A percentile compares a stretch with the other conserved stretches of the same genome.
Evolutionary conservation across 2,329 filamentous ascomycete genomes (phyloP).

Genomic region (Phymatotrichopsis omnivora): DNA sequence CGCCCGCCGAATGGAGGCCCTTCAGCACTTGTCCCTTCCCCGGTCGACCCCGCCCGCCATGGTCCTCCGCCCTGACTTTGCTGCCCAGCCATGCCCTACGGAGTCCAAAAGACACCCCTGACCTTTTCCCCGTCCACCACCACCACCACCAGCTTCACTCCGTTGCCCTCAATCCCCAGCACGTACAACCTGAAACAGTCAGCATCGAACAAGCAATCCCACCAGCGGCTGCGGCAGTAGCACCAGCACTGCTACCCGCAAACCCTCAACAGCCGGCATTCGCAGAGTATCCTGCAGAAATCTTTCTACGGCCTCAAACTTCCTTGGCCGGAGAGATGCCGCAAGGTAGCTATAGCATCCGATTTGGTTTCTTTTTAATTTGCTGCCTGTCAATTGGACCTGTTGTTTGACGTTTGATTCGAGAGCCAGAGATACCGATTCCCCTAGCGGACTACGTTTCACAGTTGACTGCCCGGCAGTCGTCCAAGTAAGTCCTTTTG

Average conservation of each 20-base stretch:
- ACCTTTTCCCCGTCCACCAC: background rate
- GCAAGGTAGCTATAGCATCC: conserved; percentile 12
- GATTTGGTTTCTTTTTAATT: conserved; percentile 2
- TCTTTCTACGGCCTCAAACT: too few species aligned
- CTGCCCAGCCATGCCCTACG: background rate
- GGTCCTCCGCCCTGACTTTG: too few species aligned
- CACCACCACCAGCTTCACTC: background rate
- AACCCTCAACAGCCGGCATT: too few species aligned
- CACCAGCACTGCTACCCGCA: too few species aligned
- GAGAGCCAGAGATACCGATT: conserved; percentile 24
- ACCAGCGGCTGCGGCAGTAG: too few species aligned
- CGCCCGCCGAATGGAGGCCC: too few species aligned
- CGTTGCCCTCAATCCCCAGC: too few species aligned
- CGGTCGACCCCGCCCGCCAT: too few species aligned
- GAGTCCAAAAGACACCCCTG: background rate
- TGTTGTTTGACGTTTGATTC: background rate
- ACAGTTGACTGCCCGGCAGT: conserved; percentile 24
- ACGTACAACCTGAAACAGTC: too few species aligned
- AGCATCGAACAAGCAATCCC: too few species aligned
- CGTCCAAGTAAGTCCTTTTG: conserved; percentile 19
- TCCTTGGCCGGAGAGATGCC: conserved; percentile 13
- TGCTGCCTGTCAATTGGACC: conserved; percentile 11
- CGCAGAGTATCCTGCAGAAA: too few species aligned
- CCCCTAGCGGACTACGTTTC: conserved; percentile 25
- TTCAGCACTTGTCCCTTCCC: too few species aligned